Evolutionary conservation across 495 filamentous ascomycete species (phyloP).

Genomic region (Aspergillus egyptiacus): DNA sequence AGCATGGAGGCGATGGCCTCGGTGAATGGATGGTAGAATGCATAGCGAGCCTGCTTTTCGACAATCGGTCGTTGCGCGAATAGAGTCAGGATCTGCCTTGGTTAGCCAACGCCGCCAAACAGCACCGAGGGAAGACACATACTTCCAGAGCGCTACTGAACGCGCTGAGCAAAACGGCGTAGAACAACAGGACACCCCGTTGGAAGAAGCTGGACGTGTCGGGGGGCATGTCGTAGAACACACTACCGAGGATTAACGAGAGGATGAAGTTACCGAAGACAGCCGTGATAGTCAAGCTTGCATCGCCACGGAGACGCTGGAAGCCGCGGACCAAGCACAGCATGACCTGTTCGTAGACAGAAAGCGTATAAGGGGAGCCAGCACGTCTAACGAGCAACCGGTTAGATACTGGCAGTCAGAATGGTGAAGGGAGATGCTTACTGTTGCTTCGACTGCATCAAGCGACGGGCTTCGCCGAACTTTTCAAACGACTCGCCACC

Average conservation of each 20-base stretch:
- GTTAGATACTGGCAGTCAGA: background rate
- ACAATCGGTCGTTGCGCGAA: conserved; percentile 62
- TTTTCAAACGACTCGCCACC: conserved; percentile 34
- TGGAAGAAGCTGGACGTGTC: conserved; percentile 71
- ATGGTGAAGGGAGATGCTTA: background rate
- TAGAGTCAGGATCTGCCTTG: conserved; percentile 46
- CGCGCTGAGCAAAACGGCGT: conserved; percentile 48
- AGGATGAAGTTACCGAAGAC: conserved; percentile 74
- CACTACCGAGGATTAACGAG: conserved; percentile 76
- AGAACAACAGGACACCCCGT: conserved; percentile 83
- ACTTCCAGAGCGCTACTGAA: conserved; percentile 25
- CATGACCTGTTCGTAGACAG: conserved; percentile 38
- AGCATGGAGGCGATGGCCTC: conserved; percentile 58
- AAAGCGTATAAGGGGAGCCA: conserved; percentile 44
- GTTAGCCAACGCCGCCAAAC: background rate
- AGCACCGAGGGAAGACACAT: background rate
- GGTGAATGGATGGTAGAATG: conserved; percentile 60
- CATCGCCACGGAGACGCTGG: conserved; percentile 62
- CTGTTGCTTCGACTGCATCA: conserved; percentile 38
- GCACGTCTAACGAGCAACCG: conserved; percentile 14
- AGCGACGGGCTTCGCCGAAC: conserved; percentile 35
- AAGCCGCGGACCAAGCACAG: conserved; percentile 49
- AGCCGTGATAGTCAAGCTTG: conserved; percentile 64
- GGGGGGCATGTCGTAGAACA: conserved; percentile 72
- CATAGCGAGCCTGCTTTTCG: conserved; percentile 60